Conservation (phyloP, 1,284 basidiomycete genomes). For the Marasmius oreades region DNA sequence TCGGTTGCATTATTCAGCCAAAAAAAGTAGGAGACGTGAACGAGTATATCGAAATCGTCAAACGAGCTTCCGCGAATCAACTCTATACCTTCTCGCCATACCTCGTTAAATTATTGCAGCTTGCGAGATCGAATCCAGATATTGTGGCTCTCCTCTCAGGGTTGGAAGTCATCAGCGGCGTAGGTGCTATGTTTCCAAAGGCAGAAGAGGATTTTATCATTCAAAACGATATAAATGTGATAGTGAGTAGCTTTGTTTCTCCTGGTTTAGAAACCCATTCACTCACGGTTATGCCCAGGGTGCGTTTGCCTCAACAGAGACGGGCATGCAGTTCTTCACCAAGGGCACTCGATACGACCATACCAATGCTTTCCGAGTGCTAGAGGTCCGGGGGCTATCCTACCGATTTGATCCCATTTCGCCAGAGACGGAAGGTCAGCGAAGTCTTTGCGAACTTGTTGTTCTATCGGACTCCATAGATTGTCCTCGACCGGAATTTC, state of each 20-base stretch:
- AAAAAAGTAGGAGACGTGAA: neutral
- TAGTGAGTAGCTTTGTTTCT: neutral
- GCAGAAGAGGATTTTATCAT: neutral
- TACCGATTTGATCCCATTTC: conserved; percentile 55
- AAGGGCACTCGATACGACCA: neutral
- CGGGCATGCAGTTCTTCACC: neutral
- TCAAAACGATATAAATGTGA: neutral
- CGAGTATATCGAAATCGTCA: neutral
- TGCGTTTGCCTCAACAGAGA: conserved; percentile 69
- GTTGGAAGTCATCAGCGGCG: neutral
- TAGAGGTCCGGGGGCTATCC: conserved; percentile 41
- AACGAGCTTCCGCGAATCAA: too few species aligned
- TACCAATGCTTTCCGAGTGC: conserved; percentile 34
- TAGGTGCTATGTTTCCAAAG: neutral
- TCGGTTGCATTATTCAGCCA: neutral
- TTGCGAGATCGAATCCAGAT: neutral
- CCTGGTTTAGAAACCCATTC: neutral
- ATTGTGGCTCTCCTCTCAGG: neutral
- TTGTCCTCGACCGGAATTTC: conserved; percentile 43
- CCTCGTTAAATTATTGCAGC: neutral
- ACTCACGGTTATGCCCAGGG: conserved; percentile 35
- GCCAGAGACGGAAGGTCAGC: conserved; percentile 18
- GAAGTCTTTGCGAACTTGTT: conserved; percentile 41
- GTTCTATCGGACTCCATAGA: conserved; percentile 46
- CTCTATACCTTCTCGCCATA: neutral